phyloP scores from a whole-genome alignment of 441 rosid species.

The Arabidopsis lyrata region DNA sequence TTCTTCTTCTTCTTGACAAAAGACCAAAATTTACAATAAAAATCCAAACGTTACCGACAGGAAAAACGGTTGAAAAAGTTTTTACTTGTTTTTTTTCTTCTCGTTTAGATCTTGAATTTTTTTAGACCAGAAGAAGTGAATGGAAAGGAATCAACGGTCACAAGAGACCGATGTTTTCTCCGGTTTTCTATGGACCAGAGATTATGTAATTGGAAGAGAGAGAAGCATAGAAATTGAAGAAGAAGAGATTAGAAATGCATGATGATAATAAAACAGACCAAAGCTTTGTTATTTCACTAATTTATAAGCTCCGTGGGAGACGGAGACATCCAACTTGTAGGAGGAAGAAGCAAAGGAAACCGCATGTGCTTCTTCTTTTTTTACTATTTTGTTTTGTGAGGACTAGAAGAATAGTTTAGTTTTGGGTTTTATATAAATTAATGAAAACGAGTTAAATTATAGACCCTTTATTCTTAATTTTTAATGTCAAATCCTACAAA shows the following conservation, averaged over 20 bases:
- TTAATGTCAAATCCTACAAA: too few relatives aligned
- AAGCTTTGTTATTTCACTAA: constrained; percentile 21
- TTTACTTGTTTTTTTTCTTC: constrained; percentile 8
- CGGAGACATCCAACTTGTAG: constrained; percentile 22
- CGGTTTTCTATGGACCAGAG: constrained; percentile 20
- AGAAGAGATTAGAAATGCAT: constrained; percentile 10
- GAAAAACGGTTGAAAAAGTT: not conserved
- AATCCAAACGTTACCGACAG: constrained; percentile 2
- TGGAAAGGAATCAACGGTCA: constrained; percentile 19
- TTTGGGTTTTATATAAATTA: not conserved
- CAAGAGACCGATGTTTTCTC: constrained; percentile 14
- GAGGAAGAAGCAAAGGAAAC: constrained; percentile 25
- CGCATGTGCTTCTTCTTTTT: constrained; percentile 13
- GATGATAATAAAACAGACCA: not conserved
- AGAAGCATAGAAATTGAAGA: not conserved
- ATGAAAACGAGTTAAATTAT: not conserved
- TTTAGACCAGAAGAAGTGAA: not conserved
- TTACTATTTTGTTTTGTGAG: not conserved
- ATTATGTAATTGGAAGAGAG: constrained; percentile 22
- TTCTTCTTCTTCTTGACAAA: constrained; percentile 17
- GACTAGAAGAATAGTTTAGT: not conserved
- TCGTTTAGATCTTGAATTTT: constrained; percentile 2
- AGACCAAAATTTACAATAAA: not conserved
- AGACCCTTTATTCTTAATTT: not conserved
- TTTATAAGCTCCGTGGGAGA: constrained; percentile 24